Evolutionary conservation across 352 stramenopile genomes (phyloP).

Genomic region (Globisporangium splendens): DNA sequence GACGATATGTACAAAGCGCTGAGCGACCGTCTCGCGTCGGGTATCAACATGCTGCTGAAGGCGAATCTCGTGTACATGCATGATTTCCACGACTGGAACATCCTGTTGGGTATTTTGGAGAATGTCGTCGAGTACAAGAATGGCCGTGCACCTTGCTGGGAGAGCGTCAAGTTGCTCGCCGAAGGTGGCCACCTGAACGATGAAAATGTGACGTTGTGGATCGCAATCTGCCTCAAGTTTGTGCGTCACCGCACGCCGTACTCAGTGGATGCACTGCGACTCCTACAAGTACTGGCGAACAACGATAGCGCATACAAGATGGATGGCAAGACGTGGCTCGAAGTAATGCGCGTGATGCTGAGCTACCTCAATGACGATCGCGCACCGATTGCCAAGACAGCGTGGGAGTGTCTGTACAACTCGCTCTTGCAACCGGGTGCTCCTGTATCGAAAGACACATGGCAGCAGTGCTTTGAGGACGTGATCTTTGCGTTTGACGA

Average conservation of each 20-base stretch:
- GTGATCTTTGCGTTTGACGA: conserved; percentile 88
- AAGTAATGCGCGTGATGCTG: conserved; percentile 86
- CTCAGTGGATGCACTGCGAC: conserved; percentile 67
- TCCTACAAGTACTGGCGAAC: conserved; percentile 71
- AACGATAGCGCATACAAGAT: conserved; percentile 74
- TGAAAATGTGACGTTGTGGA: conserved; percentile 81
- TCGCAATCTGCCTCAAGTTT: conserved; percentile 74
- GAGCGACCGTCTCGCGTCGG: conserved; percentile 74
- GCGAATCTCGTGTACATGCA: conserved; percentile 89
- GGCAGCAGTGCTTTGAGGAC: conserved; percentile 83
- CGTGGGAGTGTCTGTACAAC: conserved; percentile 83
- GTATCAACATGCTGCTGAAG: conserved; percentile 83
- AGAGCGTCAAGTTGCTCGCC: conserved; percentile 67
- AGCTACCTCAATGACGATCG: conserved; percentile 81
- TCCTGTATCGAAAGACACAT: conserved; percentile 66
- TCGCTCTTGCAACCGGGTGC: conserved; percentile 72
- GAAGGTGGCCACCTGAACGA: conserved; percentile 71
- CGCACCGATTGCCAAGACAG: conserved; percentile 68
- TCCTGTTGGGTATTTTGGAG: conserved; percentile 69
- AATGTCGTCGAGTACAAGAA: conserved; percentile 80
- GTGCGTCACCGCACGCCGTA: conserved; percentile 76
- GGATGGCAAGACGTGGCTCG: conserved; percentile 68
- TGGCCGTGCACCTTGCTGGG: conserved; percentile 64
- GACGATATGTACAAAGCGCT: conserved; percentile 78
- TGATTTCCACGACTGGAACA: conserved; percentile 76